Base-by-base conservation (phyloP, 2,329 filamentous ascomycete species). In the Epichloe scottii region DNA sequence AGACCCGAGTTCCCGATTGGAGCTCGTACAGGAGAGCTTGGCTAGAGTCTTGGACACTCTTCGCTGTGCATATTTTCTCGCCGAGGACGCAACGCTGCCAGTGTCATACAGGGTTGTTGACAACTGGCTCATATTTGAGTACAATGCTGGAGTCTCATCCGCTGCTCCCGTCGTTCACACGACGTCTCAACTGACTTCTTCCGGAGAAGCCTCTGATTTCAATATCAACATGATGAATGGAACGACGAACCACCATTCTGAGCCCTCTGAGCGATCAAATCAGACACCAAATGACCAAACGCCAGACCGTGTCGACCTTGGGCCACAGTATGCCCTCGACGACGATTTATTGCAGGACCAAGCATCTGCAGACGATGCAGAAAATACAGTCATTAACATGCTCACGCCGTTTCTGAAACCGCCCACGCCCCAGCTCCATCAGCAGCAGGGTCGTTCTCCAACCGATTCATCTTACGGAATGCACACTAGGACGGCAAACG, bases 381-480 rank as follows among this genome's bases (percentile, higher is more conserved):
- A 74, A 23, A 60, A 59, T 34, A 68, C 66, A 19, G 70, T 77
- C 52, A 68, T 71, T 38, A 66, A 69, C 49, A 71, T 76, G 61
- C 63, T 78, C n/a, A 68, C 72, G 23, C 71, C 71, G 5, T 76
- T 77, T 53, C 58, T 78, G 23, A 66, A 66, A 46, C 72, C 70
- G 47, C 68, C 73, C 26, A 68, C 75, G 53, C 66, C 70, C 7
- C 66, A 70, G 41, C 62, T 66, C 17, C 56, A 62, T 43, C 62
- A 65, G 42, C 60, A 48, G 19, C 45, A 63, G 1, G 53, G 54
- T 21, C 61, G 64, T 17, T 63, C 62, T 3, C 61, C 63, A 2
- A 62, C 61, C 6, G 72, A 77, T 39, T 67, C 73, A 3, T 78
- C 73, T 2, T 80, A 79, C 54, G 77, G 74, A 15, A 78, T 80